Evolutionary conservation across 176 grass and related monocot species (phyloP), one percentile per base, ranked within the genome.

Genomic region (Melocanna baccifera): DNA sequence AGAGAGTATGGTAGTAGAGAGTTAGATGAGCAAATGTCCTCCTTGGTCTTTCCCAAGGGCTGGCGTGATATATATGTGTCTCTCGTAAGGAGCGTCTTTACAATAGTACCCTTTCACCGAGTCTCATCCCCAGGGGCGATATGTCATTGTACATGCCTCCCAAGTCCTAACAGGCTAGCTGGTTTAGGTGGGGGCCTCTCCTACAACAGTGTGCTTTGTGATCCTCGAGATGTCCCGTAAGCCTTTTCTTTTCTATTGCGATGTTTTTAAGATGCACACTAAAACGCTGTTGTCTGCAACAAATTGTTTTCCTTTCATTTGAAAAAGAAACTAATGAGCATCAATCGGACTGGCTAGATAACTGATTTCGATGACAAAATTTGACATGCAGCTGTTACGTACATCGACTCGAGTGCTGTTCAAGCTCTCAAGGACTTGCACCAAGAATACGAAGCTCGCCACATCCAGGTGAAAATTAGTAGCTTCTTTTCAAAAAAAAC

Each of bases 221-320:
- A 93, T 98, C 71, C 81, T 98, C 6, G 95, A 98, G 85, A 98
- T 98, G 95, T 98, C 95, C 52, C 92, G 95, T 98, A 93, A 87
- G 95, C 52, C 20, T 46, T 67, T 46, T 41, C 22, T 62, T 43
- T 75, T 78, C 40, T 88, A 14, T 88, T 81, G 8, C 50, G 45
- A 59, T 53, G 11, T 51, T 67, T 69, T 26, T 15, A 66, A 62
- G 22, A 48, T 1, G 20, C 63, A 53, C 23, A 57, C 41, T 76
- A 45, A 45, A 65, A 51, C 26, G 47, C 5, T 62, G 51, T 48
- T 69, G 9, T 61, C 30, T 23, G 20, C 18, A 19, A 50, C 9
- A n/a, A 68, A 62, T 32, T 84, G 10, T 67, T 68, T 30, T 19
- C 19, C 9, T 89, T 48, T 69, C 5, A 4, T 67, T 80, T 69